A percentile compares a stretch with the other conserved stretches of the same genome.
Conservation (phyloP, 2,329 filamentous ascomycete genomes). For the Botrytis deweyae region DNA sequence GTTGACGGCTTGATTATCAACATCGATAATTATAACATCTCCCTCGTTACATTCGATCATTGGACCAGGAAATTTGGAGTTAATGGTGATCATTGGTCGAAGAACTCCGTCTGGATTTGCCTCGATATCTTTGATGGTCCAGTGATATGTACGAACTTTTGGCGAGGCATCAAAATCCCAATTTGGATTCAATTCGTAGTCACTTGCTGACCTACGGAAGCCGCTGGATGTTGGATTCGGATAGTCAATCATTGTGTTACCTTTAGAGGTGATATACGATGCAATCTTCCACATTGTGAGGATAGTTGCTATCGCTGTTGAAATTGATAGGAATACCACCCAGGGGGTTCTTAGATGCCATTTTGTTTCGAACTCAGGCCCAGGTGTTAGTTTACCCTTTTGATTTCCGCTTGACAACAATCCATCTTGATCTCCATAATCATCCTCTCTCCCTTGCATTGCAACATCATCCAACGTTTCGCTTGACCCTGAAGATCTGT, state of each 20-base stretch:
- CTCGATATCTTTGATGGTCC: slow-evolving; percentile 57
- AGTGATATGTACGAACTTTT: slow-evolving; percentile 56
- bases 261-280: slow-evolving; percentile 31
- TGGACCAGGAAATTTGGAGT: slow-evolving; percentile 72
- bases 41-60: slow-evolving; percentile 71
- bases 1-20: slow-evolving; percentile 66
- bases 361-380: slow-evolving; percentile 32
- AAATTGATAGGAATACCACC: slow-evolving; percentile 32
- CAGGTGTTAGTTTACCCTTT: slow-evolving; percentile 22
- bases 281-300: slow-evolving; percentile 30
- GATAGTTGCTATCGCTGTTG: slow-evolving; percentile 29
- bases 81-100: slow-evolving; percentile 65
- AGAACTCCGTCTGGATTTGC: slow-evolving; percentile 61
- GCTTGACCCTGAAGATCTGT: slow-evolving; percentile 24
- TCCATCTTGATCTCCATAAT: slow-evolving; percentile 28
- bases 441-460: slow-evolving; percentile 34
- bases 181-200: slow-evolving; percentile 56
- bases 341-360: slow-evolving; percentile 38
- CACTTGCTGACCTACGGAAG: slow-evolving; percentile 42
- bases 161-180: slow-evolving; percentile 56
- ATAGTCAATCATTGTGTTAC: slow-evolving; percentile 14
- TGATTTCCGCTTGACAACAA: not conserved
- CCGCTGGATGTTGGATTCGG: slow-evolving; percentile 24
- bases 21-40: slow-evolving; percentile 67
- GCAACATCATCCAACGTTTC: slow-evolving; percentile 32